Evolutionary conservation across 179 eudicot genomes (phyloP), one percentile per base, ranked within the genome.

Genomic region (Pouteria campechiana): DNA sequence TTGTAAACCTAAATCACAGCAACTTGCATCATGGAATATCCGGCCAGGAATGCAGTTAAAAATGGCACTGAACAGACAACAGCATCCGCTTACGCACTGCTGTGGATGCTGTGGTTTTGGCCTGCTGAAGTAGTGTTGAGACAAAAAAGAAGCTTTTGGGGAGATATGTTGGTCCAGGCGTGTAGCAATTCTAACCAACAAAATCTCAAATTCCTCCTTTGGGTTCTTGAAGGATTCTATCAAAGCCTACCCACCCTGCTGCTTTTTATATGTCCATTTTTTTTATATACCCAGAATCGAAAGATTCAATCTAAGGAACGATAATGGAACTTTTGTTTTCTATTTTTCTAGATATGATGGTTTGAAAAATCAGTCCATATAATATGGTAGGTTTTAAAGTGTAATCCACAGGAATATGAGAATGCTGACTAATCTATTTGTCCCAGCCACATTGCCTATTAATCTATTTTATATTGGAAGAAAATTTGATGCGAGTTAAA

Each of bases 51-150:
- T 53, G n/a, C n/a, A n/a, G 52, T 60, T 54, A 46, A 48, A 49
- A 25, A 21, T 27, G 27, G 11, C 43, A 45, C 41, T 44, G 34
- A 29, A 27, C 44, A 10, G 57, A 52, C 69, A 62, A 52, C 48
- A 64, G 60, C 69, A 58, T 42, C 60, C 60, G 51, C 60, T 65
- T 54, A 56, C 70, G 22, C 53, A 65, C 66, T 67, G 73, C 64
- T 70, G 53, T 41, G 78, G 74, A 70, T 67, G 73, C 64, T 70
- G 53, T 41, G 78, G 74, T 78, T 74, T 78, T 56, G 81, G 74
- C 71, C 67, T 68, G 64, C 50, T n/a, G n/a, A 12, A 19, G 64
- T 52, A 41, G 31, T 13, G 50, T 56, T 33, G 10, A 58, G 70
- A 77, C 72, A 71, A 65, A 46, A 41, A n/a, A 48, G 31, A 37